A percentile compares a stretch with the other conserved stretches of the same genome.
Conservation (phyloP, 352 stramenopile species). For the Pythium angustatum region DNA sequence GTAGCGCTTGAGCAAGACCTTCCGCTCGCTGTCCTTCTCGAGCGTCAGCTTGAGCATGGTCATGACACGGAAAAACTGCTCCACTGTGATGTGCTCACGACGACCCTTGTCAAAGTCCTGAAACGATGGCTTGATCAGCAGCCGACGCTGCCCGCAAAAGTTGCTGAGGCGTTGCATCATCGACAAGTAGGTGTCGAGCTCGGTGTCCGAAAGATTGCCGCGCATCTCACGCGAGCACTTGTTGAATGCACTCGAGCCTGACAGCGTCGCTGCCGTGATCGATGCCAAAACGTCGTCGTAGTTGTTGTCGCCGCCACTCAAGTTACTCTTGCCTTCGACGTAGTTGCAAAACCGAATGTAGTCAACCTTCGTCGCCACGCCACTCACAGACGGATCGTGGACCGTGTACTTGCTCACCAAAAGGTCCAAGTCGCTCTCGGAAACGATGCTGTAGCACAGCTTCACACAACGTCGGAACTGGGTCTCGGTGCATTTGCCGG, state of each 20-base stretch:
- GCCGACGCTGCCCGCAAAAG: slow-evolving; percentile 56
- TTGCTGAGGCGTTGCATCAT: slow-evolving; percentile 69
- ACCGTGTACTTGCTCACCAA: slow-evolving; percentile 64
- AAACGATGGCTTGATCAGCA: slow-evolving; percentile 81
- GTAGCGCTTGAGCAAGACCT: slow-evolving; percentile 69
- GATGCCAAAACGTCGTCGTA: slow-evolving; percentile 54
- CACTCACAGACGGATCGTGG: slow-evolving; percentile 20
- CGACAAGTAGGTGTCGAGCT: slow-evolving; percentile 41
- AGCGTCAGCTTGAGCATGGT: slow-evolving; percentile 76
- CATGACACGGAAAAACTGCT: slow-evolving; percentile 84
- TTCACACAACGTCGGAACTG: slow-evolving; percentile 84
- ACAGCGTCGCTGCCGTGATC: slow-evolving; percentile 36
- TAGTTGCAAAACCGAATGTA: slow-evolving; percentile 77
- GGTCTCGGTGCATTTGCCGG: slow-evolving; percentile 69
- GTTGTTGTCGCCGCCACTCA: slow-evolving; percentile 39
- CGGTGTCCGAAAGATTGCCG: slow-evolving; percentile 49
- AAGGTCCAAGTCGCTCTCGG: slow-evolving; percentile 57
- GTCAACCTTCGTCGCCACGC: slow-evolving; percentile 63
- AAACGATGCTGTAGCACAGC: slow-evolving; percentile 67
- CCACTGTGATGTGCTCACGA: slow-evolving; percentile 75
- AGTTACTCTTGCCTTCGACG: slow-evolving; percentile 50
- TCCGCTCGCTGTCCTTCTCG: slow-evolving; percentile 45
- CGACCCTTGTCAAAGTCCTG: slow-evolving; percentile 80
- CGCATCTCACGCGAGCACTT: slow-evolving; percentile 70
- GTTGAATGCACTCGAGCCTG: background rate